Evolutionary conservation across 2,329 filamentous ascomycete species (phyloP).

Genomic region (Colletotrichum camelliae): DNA sequence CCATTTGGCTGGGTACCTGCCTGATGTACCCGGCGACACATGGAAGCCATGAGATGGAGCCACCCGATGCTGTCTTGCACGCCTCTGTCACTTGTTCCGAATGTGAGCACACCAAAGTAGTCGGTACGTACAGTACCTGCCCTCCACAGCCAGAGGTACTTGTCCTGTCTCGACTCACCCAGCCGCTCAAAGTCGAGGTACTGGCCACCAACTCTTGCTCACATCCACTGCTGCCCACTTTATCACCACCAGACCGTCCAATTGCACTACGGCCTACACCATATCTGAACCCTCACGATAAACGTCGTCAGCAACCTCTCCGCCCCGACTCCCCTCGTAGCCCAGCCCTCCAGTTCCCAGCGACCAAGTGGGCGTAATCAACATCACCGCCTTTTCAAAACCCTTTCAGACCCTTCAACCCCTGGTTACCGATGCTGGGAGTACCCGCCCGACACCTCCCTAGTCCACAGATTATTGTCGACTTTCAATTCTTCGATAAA

Average conservation of each 20-base stretch:
- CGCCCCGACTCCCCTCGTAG: background rate
- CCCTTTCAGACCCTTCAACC: background rate
- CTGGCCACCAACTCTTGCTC: background rate
- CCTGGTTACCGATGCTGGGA: background rate
- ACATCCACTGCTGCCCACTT: slow-evolving; percentile 1
- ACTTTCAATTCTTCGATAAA: background rate
- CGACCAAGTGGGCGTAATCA: background rate
- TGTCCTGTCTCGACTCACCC: background rate
- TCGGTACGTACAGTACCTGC: background rate
- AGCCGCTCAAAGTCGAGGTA: background rate
- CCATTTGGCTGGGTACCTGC: background rate
- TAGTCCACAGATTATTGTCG: background rate
- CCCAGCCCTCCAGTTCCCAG: background rate
- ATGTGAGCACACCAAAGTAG: background rate
- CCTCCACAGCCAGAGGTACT: background rate
- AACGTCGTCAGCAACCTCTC: background rate
- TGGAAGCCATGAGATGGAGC: slow-evolving; percentile 16
- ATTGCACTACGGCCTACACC: background rate
- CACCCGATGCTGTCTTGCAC: background rate
- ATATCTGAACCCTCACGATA: background rate
- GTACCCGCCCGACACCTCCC: background rate
- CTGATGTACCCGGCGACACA: slow-evolving; percentile 5
- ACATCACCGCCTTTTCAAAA: slow-evolving; percentile 18
- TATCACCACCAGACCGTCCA: background rate
- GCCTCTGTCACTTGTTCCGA: background rate